phyloP scores from a whole-genome alignment of 2,329 filamentous ascomycete species.

The Aspergillus puulaauensis region DNA sequence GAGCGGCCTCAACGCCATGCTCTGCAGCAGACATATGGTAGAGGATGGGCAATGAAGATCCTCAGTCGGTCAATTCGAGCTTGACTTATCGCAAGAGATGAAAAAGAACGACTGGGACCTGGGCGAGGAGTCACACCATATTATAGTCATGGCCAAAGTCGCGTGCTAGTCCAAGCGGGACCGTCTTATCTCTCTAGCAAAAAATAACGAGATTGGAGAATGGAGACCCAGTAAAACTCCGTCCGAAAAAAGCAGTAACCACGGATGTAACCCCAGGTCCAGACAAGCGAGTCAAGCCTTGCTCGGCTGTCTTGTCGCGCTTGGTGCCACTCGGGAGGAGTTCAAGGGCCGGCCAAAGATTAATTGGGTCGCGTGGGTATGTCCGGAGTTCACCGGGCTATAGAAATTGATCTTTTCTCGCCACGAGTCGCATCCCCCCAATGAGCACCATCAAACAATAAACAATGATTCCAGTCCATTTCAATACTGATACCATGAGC shows the following conservation, averaged over 20 bases:
- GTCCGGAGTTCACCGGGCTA: constrained; percentile 12
- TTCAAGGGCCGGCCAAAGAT: constrained; percentile 5
- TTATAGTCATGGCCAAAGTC: constrained; percentile 26
- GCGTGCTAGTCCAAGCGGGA: constrained; percentile 62
- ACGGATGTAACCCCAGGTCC: constrained; percentile 32
- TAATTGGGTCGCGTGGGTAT: constrained; percentile 8
- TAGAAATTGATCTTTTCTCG: background rate
- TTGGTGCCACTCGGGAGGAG: constrained; percentile 8
- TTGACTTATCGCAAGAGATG: constrained; percentile 10
- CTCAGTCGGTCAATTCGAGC: constrained; percentile 3
- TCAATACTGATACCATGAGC: background rate
- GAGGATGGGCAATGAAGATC: constrained; percentile 8
- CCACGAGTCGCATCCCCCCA: background rate
- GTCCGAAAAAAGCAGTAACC: constrained; percentile 11
- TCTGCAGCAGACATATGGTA: constrained; percentile 27
- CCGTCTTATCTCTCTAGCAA: constrained; percentile 77
- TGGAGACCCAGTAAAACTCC: constrained; percentile 15
- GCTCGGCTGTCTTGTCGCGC: constrained; percentile 15
- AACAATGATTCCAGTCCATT: background rate
- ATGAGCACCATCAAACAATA: background rate
- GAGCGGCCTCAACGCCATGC: constrained; percentile 28
- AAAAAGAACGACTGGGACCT: constrained; percentile 10
- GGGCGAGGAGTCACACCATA: constrained; percentile 23
- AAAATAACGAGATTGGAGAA: constrained; percentile 8
- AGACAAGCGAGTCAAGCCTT: constrained; percentile 22